A percentile compares a stretch with the other conserved stretches of the same genome.
These are phyloP conservation scores for Fusarium sp. DNA, from an alignment of 2,329 filamentous ascomycete species.

Conservation along the genomic window DNA sequence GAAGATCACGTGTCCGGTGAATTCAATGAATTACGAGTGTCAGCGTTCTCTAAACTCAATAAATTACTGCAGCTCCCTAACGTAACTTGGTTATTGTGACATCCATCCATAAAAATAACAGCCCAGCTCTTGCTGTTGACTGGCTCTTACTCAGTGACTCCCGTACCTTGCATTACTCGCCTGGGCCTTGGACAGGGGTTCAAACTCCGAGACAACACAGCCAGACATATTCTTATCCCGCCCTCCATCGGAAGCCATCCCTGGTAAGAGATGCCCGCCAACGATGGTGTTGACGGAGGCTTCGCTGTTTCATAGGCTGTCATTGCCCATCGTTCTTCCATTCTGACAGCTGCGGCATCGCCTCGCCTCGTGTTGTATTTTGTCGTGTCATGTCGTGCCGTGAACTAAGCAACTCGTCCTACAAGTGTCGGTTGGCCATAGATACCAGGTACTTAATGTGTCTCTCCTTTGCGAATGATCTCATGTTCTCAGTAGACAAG, in stretches of 20 bases:
- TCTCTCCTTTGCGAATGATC: conserved; percentile 13
- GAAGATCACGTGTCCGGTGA: conserved; percentile 33
- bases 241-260: conserved; percentile 24
- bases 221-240: conserved; percentile 32
- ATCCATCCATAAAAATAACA: background rate
- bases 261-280: conserved; percentile 11
- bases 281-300: conserved; percentile 28
- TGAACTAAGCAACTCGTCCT: background rate
- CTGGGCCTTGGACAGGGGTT: conserved; percentile 27
- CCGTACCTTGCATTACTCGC: conserved; percentile 42
- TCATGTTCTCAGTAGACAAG: conserved; percentile 10
- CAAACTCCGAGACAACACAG: conserved; percentile 21
- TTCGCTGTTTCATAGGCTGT: conserved; percentile 42
- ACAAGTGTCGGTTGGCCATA: conserved; percentile 12
- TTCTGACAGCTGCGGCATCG: conserved; percentile 34
- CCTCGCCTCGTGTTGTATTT: conserved; percentile 4
- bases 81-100: too few species aligned
- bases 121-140: conserved; percentile 2
- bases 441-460: conserved; percentile 12
- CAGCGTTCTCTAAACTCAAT: background rate
- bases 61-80: background rate
- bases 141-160: conserved; percentile 8
- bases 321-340: conserved; percentile 27
- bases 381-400: background rate
- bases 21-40: background rate